Base-by-base conservation (phyloP, 257 asterid genomes). In the Solanum appendiculatum region DNA sequence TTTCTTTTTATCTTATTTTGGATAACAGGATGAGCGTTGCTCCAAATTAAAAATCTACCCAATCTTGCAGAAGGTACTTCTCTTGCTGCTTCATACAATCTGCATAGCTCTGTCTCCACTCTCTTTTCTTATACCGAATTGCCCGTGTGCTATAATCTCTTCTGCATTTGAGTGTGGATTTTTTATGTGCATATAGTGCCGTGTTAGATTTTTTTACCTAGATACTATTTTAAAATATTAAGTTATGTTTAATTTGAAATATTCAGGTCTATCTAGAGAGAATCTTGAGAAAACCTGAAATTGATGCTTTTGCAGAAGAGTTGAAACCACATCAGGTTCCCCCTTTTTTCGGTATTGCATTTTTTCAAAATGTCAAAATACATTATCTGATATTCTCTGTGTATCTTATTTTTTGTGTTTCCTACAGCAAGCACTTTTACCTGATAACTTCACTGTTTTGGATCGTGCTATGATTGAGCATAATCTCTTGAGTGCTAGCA, bases 401-500 rank as follows among this genome's bases (percentile, higher is more conserved):
- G 64, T 66, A 33, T 63, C 51, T 84, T 85, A 80, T 44, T 84
- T n/a, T 87, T 90, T 46, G n/a, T 86, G 73, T 86, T 34, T 8
- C 12, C 72, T 11, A 48, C 98, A 95, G 99, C 91, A 95, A 94
- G 98, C 99, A 40, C 89, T 92, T 84, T 86, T 97, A 91, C 97
- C 99, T 1, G 98, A 97, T 92, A 95, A 97, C 89, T 94, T 95
- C 87, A 95, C 99, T 3, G 99, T 97, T 89, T 94, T 97, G 84
- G 99, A 97, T 88, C 98, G 99, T 86, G 98, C 99, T 87, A 97
- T 97, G 98, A 97, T 97, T 88, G 98, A 97, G 91, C 99, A 97
- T 89, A 97, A 97, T 92, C 99, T 97, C 85, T 91, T 91, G 88
- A 97, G 99, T 92, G 98, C 99, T 54, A 95, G 98, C 94, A 97